Evolutionary conservation across 2,329 filamentous ascomycete genomes (phyloP).

Genomic region (Aspergillus fructus): DNA sequence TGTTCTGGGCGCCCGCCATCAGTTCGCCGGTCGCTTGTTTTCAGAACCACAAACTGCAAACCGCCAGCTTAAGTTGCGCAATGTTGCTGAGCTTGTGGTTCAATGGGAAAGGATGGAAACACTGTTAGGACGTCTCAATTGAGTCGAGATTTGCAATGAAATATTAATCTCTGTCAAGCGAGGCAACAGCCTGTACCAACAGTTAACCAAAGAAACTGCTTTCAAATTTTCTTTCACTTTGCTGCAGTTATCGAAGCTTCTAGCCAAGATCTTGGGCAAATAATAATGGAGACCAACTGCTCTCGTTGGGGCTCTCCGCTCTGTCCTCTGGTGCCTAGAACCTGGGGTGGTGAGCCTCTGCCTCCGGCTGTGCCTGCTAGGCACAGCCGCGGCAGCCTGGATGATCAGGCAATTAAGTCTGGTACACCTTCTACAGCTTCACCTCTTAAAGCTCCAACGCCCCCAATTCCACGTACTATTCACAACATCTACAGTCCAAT

Average conservation of each 20-base stretch:
- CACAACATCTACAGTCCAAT: background rate
- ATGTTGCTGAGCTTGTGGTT: too few species aligned
- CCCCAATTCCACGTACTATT: too few species aligned
- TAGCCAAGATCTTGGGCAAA: background rate
- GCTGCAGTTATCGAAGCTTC: background rate
- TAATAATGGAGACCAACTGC: background rate
- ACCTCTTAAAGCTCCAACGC: background rate
- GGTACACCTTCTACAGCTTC: background rate
- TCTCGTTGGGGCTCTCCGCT: background rate
- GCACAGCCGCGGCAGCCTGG: slow-evolving; percentile 7
- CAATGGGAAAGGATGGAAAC: too few species aligned
- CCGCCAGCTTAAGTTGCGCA: too few species aligned
- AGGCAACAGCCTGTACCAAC: too few species aligned
- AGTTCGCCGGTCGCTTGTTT: background rate
- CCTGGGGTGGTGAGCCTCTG: background rate
- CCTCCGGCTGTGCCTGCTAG: background rate
- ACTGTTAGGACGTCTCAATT: too few species aligned
- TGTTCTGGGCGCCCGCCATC: background rate
- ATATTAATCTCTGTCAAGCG: too few species aligned
- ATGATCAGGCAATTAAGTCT: slow-evolving; percentile 2
- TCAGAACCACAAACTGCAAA: background rate
- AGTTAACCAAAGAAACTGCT: too few species aligned
- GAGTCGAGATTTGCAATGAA: too few species aligned
- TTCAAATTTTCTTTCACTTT: too few species aligned
- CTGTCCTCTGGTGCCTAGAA: background rate